Evolutionary conservation across 306 rosid genomes (phyloP), one percentile per base, ranked within the genome.

Genomic region (Ammopiptanthus mongolicus): DNA sequence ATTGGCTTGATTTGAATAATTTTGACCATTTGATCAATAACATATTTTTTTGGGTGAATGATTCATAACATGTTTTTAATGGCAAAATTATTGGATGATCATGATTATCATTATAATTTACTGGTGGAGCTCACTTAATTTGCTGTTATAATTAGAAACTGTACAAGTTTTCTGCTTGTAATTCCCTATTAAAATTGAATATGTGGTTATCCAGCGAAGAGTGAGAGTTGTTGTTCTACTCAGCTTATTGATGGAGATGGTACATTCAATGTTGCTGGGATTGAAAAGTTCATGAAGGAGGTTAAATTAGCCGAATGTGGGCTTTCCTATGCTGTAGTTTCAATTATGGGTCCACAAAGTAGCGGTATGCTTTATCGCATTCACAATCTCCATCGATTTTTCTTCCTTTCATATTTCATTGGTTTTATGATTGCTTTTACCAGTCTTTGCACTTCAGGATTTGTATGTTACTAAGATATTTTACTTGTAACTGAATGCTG

Each of bases 171-270:
- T 71, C 4, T 51, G 52, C 18, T 62, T 62, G 21, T 69, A 51
- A 36, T 31, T 44, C 47, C 12, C 15, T 33, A 56, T 80, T 76
- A 56, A 81, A 28, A 21, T 58, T 65, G 78, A 25, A 56, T 25
- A 28, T 72, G 17, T 77, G 64, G 2, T 82, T 74, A 50, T 62
- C 12, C 91, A 86, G 98, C 73, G 6, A 79, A 66, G 7, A 60
- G 69, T 23, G 91, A 91, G 18, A 46, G 12, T 3, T 29, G 83
- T 75, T 85, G 87, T 84, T 89, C 97, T 8, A 87, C 90, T 78
- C 98, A 93, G 83, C 98, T 93, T 74, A 84, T 93, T 67, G 98
- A 93, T 36, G 98, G 98, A 78, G 97, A 93, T 42, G 98, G 98
- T 34, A 3, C 3, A 48, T 91, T 93, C 87, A 91, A 93, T 76